phyloP scores from a whole-genome alignment of 176 grass and related monocot species.

The Zoysia japonica region DNA sequence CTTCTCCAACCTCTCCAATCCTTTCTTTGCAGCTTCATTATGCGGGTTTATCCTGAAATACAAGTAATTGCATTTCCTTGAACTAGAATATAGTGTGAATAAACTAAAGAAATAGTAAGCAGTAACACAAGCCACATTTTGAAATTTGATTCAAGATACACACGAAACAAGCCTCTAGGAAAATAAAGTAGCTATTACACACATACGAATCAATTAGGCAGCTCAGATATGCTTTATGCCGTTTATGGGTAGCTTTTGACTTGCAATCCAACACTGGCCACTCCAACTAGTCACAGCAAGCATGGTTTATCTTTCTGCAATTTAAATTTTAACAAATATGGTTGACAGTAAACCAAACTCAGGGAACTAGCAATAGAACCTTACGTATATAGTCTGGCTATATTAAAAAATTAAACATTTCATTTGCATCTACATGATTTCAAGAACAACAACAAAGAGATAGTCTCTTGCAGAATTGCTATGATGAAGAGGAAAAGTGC shows the following conservation, averaged over 20 bases:
- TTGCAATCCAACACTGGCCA: not conserved
- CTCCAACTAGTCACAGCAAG: not conserved
- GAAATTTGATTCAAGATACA: conserved; percentile 15
- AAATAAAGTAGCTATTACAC: not conserved
- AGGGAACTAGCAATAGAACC: not conserved
- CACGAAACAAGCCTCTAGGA: not conserved
- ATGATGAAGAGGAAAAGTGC: conserved; percentile 24
- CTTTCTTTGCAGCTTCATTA: conserved; percentile 93
- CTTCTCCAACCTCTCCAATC: conserved; percentile 92
- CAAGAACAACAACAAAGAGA: not conserved
- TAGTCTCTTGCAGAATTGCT: not conserved
- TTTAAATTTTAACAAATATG: not conserved
- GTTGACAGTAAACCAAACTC: not conserved
- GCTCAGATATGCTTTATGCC: not conserved
- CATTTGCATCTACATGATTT: not conserved
- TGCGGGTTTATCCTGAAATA: conserved; percentile 85
- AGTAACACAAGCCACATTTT: not conserved
- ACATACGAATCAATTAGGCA: not conserved
- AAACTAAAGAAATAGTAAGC: not conserved
- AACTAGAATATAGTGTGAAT: conserved; percentile 4
- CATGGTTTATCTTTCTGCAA: not conserved
- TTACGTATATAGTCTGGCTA: conserved; percentile 15
- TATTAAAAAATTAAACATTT: not conserved
- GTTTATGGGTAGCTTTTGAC: conserved; percentile 14
- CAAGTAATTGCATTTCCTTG: not conserved